Conservation (phyloP, 176 grass and related monocot genomes). For the Raddia distichophylla region DNA sequence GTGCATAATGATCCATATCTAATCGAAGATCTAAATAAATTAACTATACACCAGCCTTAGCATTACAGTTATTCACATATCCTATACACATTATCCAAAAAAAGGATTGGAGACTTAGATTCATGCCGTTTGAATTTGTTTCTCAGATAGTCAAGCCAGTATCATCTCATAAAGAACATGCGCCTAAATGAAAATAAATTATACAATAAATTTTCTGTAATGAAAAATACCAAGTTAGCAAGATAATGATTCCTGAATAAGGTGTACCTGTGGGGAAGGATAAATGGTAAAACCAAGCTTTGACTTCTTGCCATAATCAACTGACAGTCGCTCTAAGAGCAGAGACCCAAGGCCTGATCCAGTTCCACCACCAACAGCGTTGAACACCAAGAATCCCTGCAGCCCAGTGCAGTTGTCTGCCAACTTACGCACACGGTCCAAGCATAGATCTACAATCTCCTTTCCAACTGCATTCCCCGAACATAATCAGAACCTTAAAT, state of each 20-base stretch:
- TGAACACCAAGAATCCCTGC: constrained; percentile 97
- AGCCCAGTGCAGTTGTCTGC: constrained; percentile 97
- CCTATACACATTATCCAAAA: neutral
- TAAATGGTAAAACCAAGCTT: constrained; percentile 99
- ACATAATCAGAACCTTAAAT: constrained; percentile 16
- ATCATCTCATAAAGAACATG: neutral
- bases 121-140: constrained; percentile 2
- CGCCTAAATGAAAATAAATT: neutral
- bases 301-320: constrained; percentile 97
- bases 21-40: neutral
- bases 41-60: constrained; percentile 27
- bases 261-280: constrained; percentile 85
- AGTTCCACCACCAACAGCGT: constrained; percentile 90
- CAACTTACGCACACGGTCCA: constrained; percentile 89
- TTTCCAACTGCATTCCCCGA: constrained; percentile 73
- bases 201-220: neutral
- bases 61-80: neutral
- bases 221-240: neutral
- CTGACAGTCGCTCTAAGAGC: constrained; percentile 87
- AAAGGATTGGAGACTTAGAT: neutral
- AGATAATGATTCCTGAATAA: neutral
- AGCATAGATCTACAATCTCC: constrained; percentile 90
- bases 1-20: neutral
- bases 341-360: constrained; percentile 94
- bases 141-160: neutral